These are phyloP conservation scores for Lepiota venenata DNA, from an alignment of 768 basidiomycete genomes.

Conservation along the genomic window DNA sequence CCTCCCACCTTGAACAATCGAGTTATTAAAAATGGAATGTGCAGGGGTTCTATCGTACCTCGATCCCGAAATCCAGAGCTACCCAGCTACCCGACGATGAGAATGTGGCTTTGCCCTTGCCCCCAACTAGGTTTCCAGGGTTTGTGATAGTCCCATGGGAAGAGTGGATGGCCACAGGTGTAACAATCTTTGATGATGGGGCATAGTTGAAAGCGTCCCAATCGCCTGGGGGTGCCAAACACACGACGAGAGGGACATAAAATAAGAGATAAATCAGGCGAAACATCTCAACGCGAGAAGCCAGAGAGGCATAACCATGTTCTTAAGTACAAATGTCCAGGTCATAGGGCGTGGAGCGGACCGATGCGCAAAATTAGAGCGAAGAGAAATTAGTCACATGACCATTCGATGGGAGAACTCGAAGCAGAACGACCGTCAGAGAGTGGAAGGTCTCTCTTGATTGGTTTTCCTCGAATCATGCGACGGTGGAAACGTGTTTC, in stretches of 20 bases:
- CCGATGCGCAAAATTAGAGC: constrained; percentile 8
- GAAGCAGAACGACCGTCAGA: too few relatives aligned
- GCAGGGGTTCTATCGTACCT: constrained; percentile 29
- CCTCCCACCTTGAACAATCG: constrained; percentile 42
- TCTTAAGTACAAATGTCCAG: not conserved
- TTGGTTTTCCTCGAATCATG: too few relatives aligned
- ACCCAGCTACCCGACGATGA: constrained; percentile 40
- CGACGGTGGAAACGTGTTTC: not conserved
- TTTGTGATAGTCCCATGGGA: constrained; percentile 31
- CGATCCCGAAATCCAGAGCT: constrained; percentile 52
- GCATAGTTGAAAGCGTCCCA: constrained; percentile 55
- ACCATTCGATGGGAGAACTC: not conserved
- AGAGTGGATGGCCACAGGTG: constrained; percentile 36
- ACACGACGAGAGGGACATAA: not conserved
- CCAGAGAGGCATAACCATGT: not conserved
- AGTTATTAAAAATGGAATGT: not conserved
- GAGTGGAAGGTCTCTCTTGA: too few relatives aligned
- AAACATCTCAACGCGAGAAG: not conserved
- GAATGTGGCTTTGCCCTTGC: constrained; percentile 35
- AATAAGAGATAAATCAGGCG: not conserved
- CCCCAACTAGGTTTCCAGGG: constrained; percentile 29
- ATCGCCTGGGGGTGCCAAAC: constrained; percentile 40
- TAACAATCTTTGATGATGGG: constrained; percentile 43
- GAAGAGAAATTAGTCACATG: constrained; percentile 3
- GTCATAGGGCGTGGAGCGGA: constrained; percentile 6